Evolutionary conservation across 805 yeast species (phyloP).

Genomic region (Pichia exigua): DNA sequence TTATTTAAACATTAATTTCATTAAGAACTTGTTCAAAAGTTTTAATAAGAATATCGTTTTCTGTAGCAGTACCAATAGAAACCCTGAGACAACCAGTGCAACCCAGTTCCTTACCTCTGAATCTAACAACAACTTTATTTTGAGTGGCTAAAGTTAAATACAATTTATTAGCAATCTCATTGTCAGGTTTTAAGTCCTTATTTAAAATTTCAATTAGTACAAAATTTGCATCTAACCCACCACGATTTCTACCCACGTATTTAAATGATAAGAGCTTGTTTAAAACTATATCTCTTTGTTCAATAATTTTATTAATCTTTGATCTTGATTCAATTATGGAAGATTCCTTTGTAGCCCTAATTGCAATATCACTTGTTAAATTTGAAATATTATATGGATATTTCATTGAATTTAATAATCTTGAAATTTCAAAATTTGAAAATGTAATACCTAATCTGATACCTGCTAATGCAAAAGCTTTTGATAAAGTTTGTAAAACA

Average conservation of each 20-base stretch:
- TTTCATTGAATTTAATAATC: conserved; percentile 77
- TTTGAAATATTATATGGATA: conserved; percentile 93
- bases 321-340: conserved; percentile 54
- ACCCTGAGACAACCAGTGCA: conserved; percentile 84
- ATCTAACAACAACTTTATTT: conserved; percentile 78
- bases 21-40: conserved; percentile 19
- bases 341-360: conserved; percentile 55
- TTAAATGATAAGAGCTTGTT: conserved; percentile 45
- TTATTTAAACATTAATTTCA: conserved; percentile 5
- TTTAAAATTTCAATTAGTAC: conserved; percentile 65
- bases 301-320: conserved; percentile 40
- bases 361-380: conserved; percentile 66
- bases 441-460: conserved; percentile 81
- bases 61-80: conserved; percentile 77
- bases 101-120: conserved; percentile 83
- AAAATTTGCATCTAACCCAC: conserved; percentile 85
- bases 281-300: conserved; percentile 50
- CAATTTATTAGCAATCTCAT: conserved; percentile 54
- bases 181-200: conserved; percentile 54
- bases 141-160: conserved; percentile 66
- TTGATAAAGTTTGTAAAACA: conserved; percentile 86
- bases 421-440: conserved; percentile 51
- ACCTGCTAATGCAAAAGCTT: conserved; percentile 95
- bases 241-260: conserved; percentile 67
- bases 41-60: conserved; percentile 51